Evolutionary conservation across 78 protist species (phyloP).

Genomic region (Dictyostelium firmibasis): DNA sequence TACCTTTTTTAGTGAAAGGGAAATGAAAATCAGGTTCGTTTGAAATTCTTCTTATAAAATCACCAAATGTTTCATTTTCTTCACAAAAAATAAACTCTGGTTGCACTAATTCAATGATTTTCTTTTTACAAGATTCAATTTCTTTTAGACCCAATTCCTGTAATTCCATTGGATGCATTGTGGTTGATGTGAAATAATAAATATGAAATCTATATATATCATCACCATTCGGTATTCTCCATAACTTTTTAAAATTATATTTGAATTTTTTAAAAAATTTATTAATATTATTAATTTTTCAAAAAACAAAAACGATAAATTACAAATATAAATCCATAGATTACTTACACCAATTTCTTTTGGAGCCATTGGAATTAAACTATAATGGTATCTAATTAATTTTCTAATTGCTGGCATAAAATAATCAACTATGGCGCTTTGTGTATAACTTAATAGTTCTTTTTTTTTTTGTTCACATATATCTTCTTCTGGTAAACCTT

Average conservation of each 20-base stretch:
- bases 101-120: background rate
- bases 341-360: constrained; percentile 27
- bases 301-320: background rate
- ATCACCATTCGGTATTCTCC: constrained; percentile 59
- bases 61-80: constrained; percentile 14
- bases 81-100: constrained; percentile 23
- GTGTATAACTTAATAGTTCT: background rate
- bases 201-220: constrained; percentile 32
- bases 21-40: background rate
- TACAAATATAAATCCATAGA: no score
- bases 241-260: constrained; percentile 7
- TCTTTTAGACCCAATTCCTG: constrained; percentile 26
- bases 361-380: background rate
- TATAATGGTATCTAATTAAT: background rate
- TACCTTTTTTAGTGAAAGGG: background rate
- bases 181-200: constrained; percentile 48
- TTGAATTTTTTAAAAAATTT: no score
- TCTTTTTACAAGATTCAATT: background rate
- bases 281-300: background rate
- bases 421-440: background rate
- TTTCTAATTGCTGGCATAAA: constrained; percentile 25
- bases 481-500: background rate
- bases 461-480: background rate
- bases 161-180: constrained; percentile 51
- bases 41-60: background rate